Percentiles rank a stretch among this genome's conserved stretches.
Evolutionary conservation across 495 filamentous ascomycete genomes (phyloP).

Genomic region (Neurospora sp.): DNA sequence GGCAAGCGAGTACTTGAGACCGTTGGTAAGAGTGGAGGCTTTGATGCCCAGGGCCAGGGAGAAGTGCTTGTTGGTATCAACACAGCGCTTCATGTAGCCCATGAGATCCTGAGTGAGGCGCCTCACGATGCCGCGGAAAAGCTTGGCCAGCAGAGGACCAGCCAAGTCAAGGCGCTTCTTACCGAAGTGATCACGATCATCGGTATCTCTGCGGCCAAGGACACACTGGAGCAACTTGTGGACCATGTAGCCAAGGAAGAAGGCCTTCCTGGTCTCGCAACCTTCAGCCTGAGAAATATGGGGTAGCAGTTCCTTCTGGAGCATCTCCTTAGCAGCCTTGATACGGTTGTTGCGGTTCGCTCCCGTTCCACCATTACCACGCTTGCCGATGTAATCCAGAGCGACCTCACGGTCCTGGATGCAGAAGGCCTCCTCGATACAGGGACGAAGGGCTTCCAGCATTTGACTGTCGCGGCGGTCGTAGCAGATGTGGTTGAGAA

Average conservation of each 20-base stretch:
- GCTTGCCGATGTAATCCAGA: conserved; percentile 89
- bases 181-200: conserved; percentile 97
- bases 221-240: conserved; percentile 87
- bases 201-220: conserved; percentile 79
- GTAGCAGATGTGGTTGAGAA: conserved; percentile 94
- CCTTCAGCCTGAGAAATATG: conserved; percentile 94
- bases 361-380: conserved; percentile 53
- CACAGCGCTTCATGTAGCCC: conserved; percentile 79
- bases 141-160: conserved; percentile 81
- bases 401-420: conserved; percentile 96
- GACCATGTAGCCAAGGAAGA: conserved; percentile 98
- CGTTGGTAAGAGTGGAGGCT: conserved; percentile 81
- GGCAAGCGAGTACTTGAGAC: conserved; percentile 92
- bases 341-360: conserved; percentile 80
- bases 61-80: conserved; percentile 81
- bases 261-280: conserved; percentile 94
- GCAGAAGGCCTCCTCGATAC: conserved; percentile 90
- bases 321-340: conserved; percentile 79
- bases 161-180: conserved; percentile 97
- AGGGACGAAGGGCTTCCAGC: conserved; percentile 94
- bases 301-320: conserved; percentile 93
- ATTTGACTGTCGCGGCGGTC: conserved; percentile 90
- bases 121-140: conserved; percentile 82
- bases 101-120: conserved; percentile 83
- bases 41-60: conserved; percentile 84